Evolutionary conservation across 768 basidiomycete genomes (phyloP), one percentile per base, ranked within the genome.

Genomic region (Cantharellus anzutake): DNA sequence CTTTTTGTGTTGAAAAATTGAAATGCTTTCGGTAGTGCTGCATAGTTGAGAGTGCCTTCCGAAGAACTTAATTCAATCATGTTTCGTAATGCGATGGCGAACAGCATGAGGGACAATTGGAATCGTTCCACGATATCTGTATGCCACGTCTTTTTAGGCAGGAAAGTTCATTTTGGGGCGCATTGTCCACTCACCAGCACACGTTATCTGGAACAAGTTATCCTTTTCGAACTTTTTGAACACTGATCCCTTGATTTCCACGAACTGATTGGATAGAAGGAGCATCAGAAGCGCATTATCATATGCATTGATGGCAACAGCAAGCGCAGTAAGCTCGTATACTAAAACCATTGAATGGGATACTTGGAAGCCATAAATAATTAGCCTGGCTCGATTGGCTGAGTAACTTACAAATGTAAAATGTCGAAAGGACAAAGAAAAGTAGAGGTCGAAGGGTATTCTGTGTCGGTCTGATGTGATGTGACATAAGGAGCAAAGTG

Each of bases 171-270:
- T 2, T 38, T 4, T 40, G n/a, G 29, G 34, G 3, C 7, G 2
- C 1, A 5, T 5, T 42, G 11, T 16, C 2, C 5, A 63, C 77
- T 50, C 64, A 89, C 89, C 90, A 63, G 96, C 96, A 65, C 96
- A 99, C 53, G 92, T 93, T 61, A 99, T 93, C 70, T 99, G 96
- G 69, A 99, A 97, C 4, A 99, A 78, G 67, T 87, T 97, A 67
- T 99, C 96, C 69, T 97, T 99, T 69, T 98, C 96, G 66, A 99
- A 98, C 68, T 86, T 97, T 72, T 98, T 99, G 80, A 99, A 99
- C 2, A 99, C 96, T 68, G 88, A 91, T 41, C 94, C 93, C 71
- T 99, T 99, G 71, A 98, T 98, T 71, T 99, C 96, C 41, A 98
- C 94, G 66, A 99, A 98, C 70, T 99, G 96, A 67, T 98, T 99